These are phyloP conservation scores for Arthroderma sp. DNA, from an alignment of 2,329 filamentous ascomycete species.

Conservation along the genomic window DNA sequence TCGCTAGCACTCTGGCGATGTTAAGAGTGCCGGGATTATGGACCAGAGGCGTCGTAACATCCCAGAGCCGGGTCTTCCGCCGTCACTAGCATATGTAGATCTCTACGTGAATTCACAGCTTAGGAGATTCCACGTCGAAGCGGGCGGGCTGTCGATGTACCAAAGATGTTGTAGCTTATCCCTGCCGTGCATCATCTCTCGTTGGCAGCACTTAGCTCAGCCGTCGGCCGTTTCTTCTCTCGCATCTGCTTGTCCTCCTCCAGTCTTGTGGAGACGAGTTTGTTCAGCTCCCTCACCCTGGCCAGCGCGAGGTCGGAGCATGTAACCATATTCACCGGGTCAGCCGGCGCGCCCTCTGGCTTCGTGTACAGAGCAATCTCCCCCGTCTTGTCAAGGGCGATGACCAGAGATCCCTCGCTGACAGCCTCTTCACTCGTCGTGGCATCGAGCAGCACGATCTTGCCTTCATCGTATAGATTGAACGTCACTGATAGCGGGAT, in stretches of 20 bases:
- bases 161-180: too few relatives aligned
- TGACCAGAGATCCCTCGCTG: conserved; percentile 56
- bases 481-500: conserved; percentile 86
- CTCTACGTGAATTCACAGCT: too few relatives aligned
- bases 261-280: conserved; percentile 59
- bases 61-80: too few relatives aligned
- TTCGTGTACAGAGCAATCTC: conserved; percentile 89
- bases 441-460: conserved; percentile 35
- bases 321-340: conserved; percentile 64
- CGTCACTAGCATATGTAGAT: too few relatives aligned
- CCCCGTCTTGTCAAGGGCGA: conserved; percentile 79
- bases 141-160: too few relatives aligned
- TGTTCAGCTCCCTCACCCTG: conserved; percentile 70
- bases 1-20: too few relatives aligned
- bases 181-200: conserved; percentile 49
- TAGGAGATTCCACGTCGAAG: too few relatives aligned
- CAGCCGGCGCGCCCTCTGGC: conserved; percentile 69
- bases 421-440: conserved; percentile 40
- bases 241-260: conserved; percentile 58
- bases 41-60: too few relatives aligned
- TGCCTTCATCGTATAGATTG: conserved; percentile 55
- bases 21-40: too few relatives aligned
- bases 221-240: conserved; percentile 58
- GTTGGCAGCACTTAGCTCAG: conserved; percentile 75
- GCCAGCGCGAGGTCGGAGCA: conserved; percentile 62